phyloP scores from a whole-genome alignment of 2,329 filamentous ascomycete species.

The Microthyrium microscopicum region DNA sequence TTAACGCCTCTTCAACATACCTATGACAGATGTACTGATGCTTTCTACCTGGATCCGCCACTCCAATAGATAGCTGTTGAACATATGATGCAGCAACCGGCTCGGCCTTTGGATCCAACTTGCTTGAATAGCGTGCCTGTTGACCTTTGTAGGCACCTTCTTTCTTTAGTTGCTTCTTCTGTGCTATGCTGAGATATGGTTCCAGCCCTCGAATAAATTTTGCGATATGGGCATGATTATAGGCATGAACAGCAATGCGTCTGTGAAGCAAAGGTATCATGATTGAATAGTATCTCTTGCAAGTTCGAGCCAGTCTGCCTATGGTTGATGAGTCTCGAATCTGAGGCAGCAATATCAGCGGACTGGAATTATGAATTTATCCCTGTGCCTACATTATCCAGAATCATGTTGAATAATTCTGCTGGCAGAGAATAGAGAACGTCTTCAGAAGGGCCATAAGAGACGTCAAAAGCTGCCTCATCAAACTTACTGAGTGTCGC shows the following conservation, averaged over 20 bases:
- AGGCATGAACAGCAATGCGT: constrained; percentile 1
- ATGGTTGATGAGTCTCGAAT: constrained; percentile 4
- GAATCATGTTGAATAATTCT: constrained; percentile 1
- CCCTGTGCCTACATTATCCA: not conserved
- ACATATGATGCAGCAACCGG: constrained; percentile 3
- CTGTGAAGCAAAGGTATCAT: constrained; percentile 5
- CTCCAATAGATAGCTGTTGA: not conserved
- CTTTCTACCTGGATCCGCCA: constrained; percentile 2
- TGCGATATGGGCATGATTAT: not conserved
- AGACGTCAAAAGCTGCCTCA: not conserved
- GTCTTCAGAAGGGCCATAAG: not conserved
- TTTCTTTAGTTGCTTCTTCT: constrained; percentile 4
- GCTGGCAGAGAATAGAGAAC: constrained; percentile 1
- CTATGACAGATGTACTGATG: constrained; percentile 5
- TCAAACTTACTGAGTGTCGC: too few relatives aligned
- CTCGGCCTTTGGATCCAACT: not conserved
- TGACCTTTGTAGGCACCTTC: constrained; percentile 4
- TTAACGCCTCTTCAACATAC: constrained; percentile 5
- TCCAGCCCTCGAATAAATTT: constrained; percentile 2
- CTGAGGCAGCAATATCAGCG: not conserved
- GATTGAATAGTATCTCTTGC: constrained; percentile 1
- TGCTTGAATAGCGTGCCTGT: constrained; percentile 1
- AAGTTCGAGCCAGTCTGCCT: constrained; percentile 3
- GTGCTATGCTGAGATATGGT: constrained; percentile 3
- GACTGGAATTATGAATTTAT: not conserved